These are phyloP conservation scores for Suillus ampliporus DNA, from an alignment of 768 basidiomycete species.

Conservation along the genomic window DNA sequence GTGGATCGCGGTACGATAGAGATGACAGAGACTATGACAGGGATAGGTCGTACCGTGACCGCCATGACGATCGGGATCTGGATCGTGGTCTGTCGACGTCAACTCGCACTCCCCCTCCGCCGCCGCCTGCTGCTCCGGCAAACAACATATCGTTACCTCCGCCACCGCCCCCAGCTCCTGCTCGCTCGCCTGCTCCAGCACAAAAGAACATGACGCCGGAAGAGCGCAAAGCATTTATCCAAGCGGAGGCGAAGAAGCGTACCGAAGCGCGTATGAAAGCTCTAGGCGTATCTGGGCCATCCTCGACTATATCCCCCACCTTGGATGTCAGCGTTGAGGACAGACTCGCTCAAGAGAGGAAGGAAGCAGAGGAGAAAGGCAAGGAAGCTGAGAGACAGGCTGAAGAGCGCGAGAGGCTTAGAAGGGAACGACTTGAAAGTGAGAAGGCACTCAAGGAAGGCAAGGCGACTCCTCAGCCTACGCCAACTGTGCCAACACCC, in stretches of 20 bases:
- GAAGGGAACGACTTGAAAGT: conserved; percentile 75
- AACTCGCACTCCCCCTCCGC: conserved; percentile 51
- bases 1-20: conserved; percentile 40
- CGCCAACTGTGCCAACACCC: conserved; percentile 48
- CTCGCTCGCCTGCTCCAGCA: conserved; percentile 64
- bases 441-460: conserved; percentile 70
- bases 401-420: conserved; percentile 74
- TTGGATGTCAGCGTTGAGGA: conserved; percentile 87
- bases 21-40: conserved; percentile 45
- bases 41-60: conserved; percentile 35
- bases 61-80: conserved; percentile 40
- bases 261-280: conserved; percentile 86
- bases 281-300: conserved; percentile 68
- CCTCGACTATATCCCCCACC: conserved; percentile 43
- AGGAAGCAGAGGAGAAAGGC: conserved; percentile 88
- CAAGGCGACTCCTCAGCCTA: conserved; percentile 39
- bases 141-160: conserved; percentile 47
- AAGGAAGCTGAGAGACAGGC: conserved; percentile 79
- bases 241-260: conserved; percentile 79
- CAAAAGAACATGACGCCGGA: conserved; percentile 82
- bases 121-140: conserved; percentile 52
- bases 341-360: conserved; percentile 82
- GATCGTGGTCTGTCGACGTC: conserved; percentile 43
- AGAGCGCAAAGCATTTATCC: conserved; percentile 79
- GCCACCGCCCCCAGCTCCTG: conserved; percentile 56